phyloP scores from a whole-genome alignment of 2,329 filamentous ascomycete species.

The Pyrenophora teres region DNA sequence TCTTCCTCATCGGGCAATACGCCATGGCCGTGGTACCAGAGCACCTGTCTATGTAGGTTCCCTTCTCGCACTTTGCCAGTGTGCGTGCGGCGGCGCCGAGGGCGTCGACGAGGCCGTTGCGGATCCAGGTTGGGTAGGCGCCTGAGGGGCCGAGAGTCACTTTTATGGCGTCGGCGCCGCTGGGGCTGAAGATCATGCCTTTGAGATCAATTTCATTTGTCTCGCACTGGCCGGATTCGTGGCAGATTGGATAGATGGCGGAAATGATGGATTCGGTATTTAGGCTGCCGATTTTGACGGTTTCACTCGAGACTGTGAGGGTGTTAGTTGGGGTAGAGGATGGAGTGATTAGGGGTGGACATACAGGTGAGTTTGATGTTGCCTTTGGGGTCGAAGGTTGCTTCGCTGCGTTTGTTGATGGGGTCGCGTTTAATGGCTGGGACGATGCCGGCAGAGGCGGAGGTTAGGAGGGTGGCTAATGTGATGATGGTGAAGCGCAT shows the following conservation, averaged over 20 bases:
- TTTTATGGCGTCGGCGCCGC: constrained; percentile 2
- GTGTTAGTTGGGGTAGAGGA: background rate
- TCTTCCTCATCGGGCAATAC: background rate
- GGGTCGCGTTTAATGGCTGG: constrained; percentile 4
- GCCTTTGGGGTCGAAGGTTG: constrained; percentile 10
- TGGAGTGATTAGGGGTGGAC: background rate
- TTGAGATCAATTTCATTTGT: constrained; percentile 18
- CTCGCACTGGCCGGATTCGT: constrained; percentile 21
- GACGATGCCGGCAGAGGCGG: constrained; percentile 8
- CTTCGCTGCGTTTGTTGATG: constrained; percentile 11
- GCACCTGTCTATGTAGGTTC: constrained; percentile 4
- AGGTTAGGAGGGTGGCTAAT: constrained; percentile 9
- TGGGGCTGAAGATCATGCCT: background rate
- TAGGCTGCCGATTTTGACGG: constrained; percentile 15
- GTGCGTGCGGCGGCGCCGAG: constrained; percentile 11
- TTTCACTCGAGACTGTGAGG: constrained; percentile 35
- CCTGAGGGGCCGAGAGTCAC: constrained; percentile 18
- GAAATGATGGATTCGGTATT: constrained; percentile 19
- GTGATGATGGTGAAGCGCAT: constrained; percentile 11
- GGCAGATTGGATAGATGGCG: constrained; percentile 15
- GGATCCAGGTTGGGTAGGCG: constrained; percentile 19
- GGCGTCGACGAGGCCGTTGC: constrained; percentile 19
- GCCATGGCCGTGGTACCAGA: background rate
- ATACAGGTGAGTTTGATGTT: constrained; percentile 19
- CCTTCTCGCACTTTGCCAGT: constrained; percentile 13